phyloP scores from a whole-genome alignment of 164 flowering plant species.

The Protea cynaroides region DNA sequence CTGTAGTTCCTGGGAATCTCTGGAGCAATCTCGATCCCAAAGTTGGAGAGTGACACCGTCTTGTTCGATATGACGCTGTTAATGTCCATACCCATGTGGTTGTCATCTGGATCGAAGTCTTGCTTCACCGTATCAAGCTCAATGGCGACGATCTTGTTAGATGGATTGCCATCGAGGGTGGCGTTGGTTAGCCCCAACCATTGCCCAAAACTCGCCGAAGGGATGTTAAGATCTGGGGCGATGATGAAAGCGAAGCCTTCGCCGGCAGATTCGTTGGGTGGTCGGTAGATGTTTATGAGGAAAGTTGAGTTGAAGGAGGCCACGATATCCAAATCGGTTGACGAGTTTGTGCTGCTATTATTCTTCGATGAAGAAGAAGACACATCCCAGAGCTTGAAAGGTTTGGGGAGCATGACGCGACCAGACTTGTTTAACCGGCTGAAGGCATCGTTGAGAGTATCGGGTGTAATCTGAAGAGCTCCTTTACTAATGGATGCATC shows the following conservation, averaged over 20 bases:
- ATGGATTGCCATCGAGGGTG: constrained; percentile 27
- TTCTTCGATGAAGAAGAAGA: background rate
- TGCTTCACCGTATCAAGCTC: constrained; percentile 58
- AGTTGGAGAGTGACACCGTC: constrained; percentile 15
- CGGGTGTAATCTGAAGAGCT: constrained; percentile 39
- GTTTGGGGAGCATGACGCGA: constrained; percentile 17
- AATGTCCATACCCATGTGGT: constrained; percentile 56
- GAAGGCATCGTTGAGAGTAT: constrained; percentile 18
- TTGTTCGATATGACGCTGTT: constrained; percentile 34
- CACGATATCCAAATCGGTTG: background rate
- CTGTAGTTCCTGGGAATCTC: constrained; percentile 18
- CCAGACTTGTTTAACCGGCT: constrained; percentile 23
- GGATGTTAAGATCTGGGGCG: constrained; percentile 31
- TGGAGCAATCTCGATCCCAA: constrained; percentile 25
- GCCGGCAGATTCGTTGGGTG: constrained; percentile 19
- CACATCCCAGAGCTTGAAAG: constrained; percentile 26
- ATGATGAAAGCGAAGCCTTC: constrained; percentile 66
- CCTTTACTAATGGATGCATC: constrained; percentile 19
- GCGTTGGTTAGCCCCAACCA: constrained; percentile 60
- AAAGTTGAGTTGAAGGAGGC: constrained; percentile 51
- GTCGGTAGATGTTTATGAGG: constrained; percentile 32
- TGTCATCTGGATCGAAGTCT: constrained; percentile 46
- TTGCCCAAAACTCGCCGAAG: constrained; percentile 37
- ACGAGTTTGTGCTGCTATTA: no score
- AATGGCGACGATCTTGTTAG: constrained; percentile 47